Percentiles rank a stretch among this genome's conserved stretches.
Evolutionary conservation across 441 rosid species (phyloP).

Genomic region (Arabidopsis hybrid): DNA sequence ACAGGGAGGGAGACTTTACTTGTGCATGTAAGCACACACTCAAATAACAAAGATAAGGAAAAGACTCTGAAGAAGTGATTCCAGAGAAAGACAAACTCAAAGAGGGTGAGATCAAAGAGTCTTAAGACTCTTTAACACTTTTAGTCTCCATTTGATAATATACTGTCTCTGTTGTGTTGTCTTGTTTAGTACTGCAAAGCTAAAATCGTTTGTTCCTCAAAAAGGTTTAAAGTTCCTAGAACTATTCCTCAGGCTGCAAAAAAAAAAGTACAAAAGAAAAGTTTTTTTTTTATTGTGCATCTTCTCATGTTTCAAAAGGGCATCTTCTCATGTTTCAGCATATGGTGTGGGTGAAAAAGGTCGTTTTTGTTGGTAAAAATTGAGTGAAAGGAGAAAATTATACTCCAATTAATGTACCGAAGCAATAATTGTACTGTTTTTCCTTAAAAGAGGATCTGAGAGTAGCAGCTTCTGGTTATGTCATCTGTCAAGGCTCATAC

Average conservation of each 20-base stretch:
- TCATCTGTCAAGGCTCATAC: constrained; percentile 27
- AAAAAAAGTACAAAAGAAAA: constrained; percentile 10
- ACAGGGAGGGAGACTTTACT: constrained; percentile 38
- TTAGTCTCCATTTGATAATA: constrained; percentile 16
- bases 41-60: constrained; percentile 32
- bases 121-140: background rate
- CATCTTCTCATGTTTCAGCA: background rate
- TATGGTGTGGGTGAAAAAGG: constrained; percentile 1
- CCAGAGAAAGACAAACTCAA: constrained; percentile 33
- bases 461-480: constrained; percentile 14
- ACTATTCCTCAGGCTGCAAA: background rate
- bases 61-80: constrained; percentile 32
- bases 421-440: constrained; percentile 38
- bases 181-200: constrained; percentile 24
- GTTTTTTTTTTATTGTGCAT: constrained; percentile 2
- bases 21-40: constrained; percentile 40
- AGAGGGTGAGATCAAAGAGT: constrained; percentile 27
- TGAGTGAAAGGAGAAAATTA: background rate
- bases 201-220: background rate
- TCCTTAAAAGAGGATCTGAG: constrained; percentile 7
- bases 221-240: constrained; percentile 9
- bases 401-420: constrained; percentile 16
- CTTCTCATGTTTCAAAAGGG: background rate
- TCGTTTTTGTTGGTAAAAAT: constrained; percentile 23
- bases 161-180: constrained; percentile 20